Evolutionary conservation across 164 flowering plant species (phyloP), one percentile per base, ranked within the genome.

Genomic region (Euptelea pleiosperma): DNA sequence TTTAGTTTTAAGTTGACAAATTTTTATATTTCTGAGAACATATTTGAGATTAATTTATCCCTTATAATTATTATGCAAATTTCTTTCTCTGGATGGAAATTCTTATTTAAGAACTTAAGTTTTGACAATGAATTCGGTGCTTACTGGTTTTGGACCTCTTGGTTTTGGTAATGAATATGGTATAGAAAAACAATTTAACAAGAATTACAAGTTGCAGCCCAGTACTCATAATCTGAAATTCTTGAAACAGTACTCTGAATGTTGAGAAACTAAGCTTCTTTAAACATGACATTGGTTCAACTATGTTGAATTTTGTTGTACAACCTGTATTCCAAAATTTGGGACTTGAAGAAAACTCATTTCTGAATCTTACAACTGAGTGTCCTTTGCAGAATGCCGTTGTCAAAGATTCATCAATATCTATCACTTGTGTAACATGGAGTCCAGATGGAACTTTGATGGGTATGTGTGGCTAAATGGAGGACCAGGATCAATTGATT

Each of bases 381-480:
- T 21, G 6, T 50, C 36, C 57, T 9, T 51, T 70, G 14, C 83
- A 89, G 96, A 84, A 86, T 58, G 63, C 84, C 21, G 42, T 66
- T 70, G 75, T 35, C 56, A 84, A 85, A 67, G 91, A 89, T 45
- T 45, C 75, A 48, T 64, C 80, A 45, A 69, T 86, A 52, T 82
- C 95, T 62, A 80, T 87, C 54, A 90, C 47, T 55, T 79, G 87
- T 40, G 91, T 87, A 49, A 57, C 82, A 43, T 91, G 97, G 97
- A 87, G 91, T 60, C 84, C 89, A 12, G 97, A 91, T 79, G 97
- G 95, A 62, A 79, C 55, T 64, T 73, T 75, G 68, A 58, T 86
- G 39, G 97, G 97, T 90, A 67, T 30, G 83, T 78, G 16, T 14
- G 16, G 8, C n/a, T 59, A 25, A 37, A 14, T 6, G 18, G 31